Conservation (phyloP, 495 filamentous ascomycete genomes). For the Penicillium angulare region DNA sequence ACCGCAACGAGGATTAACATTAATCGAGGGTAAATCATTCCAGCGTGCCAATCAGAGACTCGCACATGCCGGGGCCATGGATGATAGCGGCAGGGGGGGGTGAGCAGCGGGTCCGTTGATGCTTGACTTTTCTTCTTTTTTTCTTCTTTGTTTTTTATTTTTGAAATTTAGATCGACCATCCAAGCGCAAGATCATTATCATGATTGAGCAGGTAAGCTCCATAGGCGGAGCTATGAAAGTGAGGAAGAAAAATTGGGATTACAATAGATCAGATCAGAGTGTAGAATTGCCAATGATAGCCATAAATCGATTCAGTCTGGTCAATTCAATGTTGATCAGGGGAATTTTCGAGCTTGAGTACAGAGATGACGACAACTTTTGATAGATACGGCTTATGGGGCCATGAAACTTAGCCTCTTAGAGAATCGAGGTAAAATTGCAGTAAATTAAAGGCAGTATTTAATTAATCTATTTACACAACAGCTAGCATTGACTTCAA, state of each 20-base stretch:
- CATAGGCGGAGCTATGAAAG: not conserved
- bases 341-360: slow-evolving; percentile 7
- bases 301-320: not conserved
- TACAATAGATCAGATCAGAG: not conserved
- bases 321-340: slow-evolving; percentile 11
- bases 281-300: too few species aligned
- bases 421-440: not conserved
- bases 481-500: too few species aligned
- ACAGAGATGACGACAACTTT: slow-evolving; percentile 17
- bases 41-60: slow-evolving; percentile 26
- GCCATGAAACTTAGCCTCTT: slow-evolving; percentile 4
- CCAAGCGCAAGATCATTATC: not conserved
- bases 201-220: not conserved
- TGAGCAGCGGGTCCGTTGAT: slow-evolving; percentile 22
- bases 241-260: not conserved
- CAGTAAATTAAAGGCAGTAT: slow-evolving; percentile 1
- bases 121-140: too few species aligned
- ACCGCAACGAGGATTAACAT: slow-evolving; percentile 12
- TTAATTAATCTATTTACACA: not conserved
- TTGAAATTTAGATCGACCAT: slow-evolving; percentile 27
- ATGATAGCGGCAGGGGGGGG: slow-evolving; percentile 28
- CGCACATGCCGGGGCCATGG: slow-evolving; percentile 18
- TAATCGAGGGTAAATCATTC: slow-evolving; percentile 21
- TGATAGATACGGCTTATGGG: slow-evolving; percentile 12
- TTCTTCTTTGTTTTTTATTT: too few species aligned